Conservation (phyloP, 768 basidiomycete genomes). For the Podaxis sp. region DNA sequence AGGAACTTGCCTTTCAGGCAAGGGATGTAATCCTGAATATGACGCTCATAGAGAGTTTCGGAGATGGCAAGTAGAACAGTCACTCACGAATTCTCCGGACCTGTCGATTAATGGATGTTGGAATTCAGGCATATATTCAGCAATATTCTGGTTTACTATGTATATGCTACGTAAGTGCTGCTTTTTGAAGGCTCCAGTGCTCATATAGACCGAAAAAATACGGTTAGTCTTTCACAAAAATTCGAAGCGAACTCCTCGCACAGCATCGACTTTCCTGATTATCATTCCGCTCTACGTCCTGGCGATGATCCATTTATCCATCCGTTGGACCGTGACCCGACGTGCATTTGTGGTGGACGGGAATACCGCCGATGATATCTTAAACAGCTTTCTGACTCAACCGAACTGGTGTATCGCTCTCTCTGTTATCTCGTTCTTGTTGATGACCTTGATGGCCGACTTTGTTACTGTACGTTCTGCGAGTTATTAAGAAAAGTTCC, state of each 20-base stretch:
- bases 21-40: constrained; percentile 1
- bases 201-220: neutral
- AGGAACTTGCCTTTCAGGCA: neutral
- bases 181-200: neutral
- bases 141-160: constrained; percentile 9
- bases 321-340: constrained; percentile 7
- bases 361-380: neutral
- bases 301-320: constrained; percentile 1
- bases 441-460: constrained; percentile 6
- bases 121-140: constrained; percentile 5
- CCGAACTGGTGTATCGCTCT: constrained; percentile 1
- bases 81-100: neutral
- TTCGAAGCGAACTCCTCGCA: neutral
- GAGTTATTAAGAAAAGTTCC: neutral
- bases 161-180: neutral
- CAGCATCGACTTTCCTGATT: neutral
- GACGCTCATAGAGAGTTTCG: constrained; percentile 5
- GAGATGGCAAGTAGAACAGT: neutral
- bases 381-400: neutral
- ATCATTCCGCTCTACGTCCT: constrained; percentile 9
- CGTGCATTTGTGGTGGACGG: constrained; percentile 6
- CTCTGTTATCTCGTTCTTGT: neutral
- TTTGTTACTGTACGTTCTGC: constrained; percentile 4
- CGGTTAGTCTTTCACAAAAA: constrained; percentile 1
- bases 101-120: neutral